phyloP scores from a whole-genome alignment of 371 early-diverging fungal genomes.

The Actinomortierella wolfii region DNA sequence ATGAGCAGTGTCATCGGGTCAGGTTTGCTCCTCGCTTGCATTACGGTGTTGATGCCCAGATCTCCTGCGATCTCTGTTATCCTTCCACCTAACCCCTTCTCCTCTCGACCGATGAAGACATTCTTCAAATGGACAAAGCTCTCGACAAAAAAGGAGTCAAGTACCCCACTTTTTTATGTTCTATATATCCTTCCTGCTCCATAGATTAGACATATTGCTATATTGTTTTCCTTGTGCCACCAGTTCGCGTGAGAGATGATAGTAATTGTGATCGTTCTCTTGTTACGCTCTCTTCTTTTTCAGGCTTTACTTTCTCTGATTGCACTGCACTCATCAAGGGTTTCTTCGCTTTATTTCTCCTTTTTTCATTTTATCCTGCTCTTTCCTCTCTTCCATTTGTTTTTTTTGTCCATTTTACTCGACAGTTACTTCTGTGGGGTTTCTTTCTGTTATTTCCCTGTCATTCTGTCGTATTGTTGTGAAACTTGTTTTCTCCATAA shows the following conservation, averaged over 20 bases:
- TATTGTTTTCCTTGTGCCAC: neutral
- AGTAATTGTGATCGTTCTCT: neutral
- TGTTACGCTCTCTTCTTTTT: neutral
- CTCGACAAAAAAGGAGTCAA: too few species aligned
- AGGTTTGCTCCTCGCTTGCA: too few species aligned
- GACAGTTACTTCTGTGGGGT: neutral
- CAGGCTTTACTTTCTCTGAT: neutral
- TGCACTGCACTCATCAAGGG: neutral
- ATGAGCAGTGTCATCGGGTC: too few species aligned
- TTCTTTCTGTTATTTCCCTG: conserved; percentile 3
- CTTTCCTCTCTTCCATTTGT: neutral
- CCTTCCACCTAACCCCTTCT: too few species aligned
- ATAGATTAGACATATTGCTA: neutral
- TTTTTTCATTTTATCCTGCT: neutral
- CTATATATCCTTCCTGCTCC: conserved; percentile 7
- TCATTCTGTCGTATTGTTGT: neutral
- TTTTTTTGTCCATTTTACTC: neutral
- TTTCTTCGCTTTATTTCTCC: neutral
- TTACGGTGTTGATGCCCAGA: too few species aligned
- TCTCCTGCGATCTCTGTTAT: too few species aligned
- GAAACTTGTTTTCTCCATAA: conserved; percentile 1
- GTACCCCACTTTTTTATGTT: conserved; percentile 3
- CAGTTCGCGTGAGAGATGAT: neutral
- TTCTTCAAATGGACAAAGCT: too few species aligned
- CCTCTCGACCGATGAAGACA: too few species aligned